These are phyloP conservation scores for Amanita exitialis DNA, from an alignment of 768 basidiomycete genomes.

Conservation along the genomic window DNA sequence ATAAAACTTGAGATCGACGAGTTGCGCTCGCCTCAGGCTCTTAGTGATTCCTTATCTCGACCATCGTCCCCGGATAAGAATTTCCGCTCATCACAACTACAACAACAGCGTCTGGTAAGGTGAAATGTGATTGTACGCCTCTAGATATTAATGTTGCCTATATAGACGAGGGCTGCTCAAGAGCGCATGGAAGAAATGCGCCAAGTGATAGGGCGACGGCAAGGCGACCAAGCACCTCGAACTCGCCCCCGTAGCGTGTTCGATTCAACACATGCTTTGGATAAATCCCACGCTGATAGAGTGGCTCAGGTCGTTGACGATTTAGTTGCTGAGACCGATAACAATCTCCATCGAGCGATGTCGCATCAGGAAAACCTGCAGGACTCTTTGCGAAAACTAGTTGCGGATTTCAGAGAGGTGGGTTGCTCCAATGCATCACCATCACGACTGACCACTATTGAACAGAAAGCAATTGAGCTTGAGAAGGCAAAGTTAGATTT, in stretches of 20 bases:
- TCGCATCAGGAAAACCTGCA: constrained; percentile 48
- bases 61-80: constrained; percentile 52
- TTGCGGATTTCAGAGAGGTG: constrained; percentile 51
- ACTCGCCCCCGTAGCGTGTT: constrained; percentile 32
- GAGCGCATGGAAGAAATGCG: constrained; percentile 81
- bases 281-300: constrained; percentile 21
- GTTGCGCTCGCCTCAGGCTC: constrained; percentile 14
- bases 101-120: constrained; percentile 29
- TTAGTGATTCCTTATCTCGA: constrained; percentile 27
- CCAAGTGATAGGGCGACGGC: constrained; percentile 53
- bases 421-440: constrained; percentile 8
- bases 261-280: constrained; percentile 17
- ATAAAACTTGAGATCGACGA: constrained; percentile 63
- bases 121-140: constrained; percentile 2
- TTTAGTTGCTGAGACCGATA: constrained; percentile 49
- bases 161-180: constrained; percentile 63
- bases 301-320: constrained; percentile 38
- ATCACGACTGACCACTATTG: background rate
- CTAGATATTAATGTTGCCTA: background rate
- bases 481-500: constrained; percentile 56
- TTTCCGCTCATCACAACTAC: constrained; percentile 33
- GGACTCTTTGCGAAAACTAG: constrained; percentile 36
- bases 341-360: constrained; percentile 37
- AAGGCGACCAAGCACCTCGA: constrained; percentile 41
- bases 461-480: constrained; percentile 51